These are phyloP conservation scores for Fusarium sp. DNA, from an alignment of 2,329 filamentous ascomycete genomes.

Conservation along the genomic window DNA sequence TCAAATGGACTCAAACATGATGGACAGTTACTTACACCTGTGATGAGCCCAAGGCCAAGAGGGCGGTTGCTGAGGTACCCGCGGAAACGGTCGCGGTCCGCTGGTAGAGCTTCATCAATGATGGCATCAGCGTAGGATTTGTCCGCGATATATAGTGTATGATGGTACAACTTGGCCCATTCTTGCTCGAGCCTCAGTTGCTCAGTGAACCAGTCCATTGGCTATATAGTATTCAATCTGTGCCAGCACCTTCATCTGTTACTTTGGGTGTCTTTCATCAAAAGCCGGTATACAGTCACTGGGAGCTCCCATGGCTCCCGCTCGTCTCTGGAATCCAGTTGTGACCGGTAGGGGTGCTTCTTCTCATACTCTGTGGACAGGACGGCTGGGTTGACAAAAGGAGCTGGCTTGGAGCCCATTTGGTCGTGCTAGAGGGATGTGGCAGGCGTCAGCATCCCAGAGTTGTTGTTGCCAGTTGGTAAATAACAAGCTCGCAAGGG, in stretches of 20 bases:
- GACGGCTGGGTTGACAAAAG: not conserved
- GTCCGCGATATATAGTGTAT: too few species aligned
- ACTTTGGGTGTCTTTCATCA: too few species aligned
- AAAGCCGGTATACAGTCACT: too few species aligned
- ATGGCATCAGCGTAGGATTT: too few species aligned
- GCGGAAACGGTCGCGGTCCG: too few species aligned
- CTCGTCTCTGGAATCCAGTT: not conserved
- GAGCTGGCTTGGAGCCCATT: not conserved
- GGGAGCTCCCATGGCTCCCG: not conserved
- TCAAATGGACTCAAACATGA: too few species aligned
- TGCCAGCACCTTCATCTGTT: too few species aligned
- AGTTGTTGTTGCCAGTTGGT: not conserved
- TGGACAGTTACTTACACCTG: too few species aligned
- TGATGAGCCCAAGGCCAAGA: too few species aligned
- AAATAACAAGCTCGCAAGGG: not conserved
- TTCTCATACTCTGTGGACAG: not conserved
- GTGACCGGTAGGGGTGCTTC: not conserved
- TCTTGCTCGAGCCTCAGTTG: not conserved
- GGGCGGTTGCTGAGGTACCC: too few species aligned
- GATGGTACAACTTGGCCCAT: not conserved
- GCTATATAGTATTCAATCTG: too few species aligned
- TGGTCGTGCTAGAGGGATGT: not conserved
- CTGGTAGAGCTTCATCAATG: too few species aligned
- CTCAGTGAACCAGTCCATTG: slow-evolving; percentile 1
- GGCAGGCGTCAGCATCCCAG: not conserved